Evolutionary conservation across 768 basidiomycete genomes (phyloP), one percentile per base, ranked within the genome.

Genomic region (Coprinopsis strossmayeri): DNA sequence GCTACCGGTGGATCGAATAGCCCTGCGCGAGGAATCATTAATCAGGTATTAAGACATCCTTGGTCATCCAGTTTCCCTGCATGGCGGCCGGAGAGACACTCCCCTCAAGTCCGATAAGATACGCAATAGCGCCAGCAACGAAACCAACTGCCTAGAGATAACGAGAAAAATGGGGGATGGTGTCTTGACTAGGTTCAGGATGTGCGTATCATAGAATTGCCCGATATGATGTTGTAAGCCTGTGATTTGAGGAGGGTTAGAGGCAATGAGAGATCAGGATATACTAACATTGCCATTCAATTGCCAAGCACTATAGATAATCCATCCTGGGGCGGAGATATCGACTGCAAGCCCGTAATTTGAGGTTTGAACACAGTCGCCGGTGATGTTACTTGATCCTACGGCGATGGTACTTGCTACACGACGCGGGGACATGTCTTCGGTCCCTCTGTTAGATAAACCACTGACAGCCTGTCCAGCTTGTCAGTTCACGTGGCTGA

Each of bases 91-190:
- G 70, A 27, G 59, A 50, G 13, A 45, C 35, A 45, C 67, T 67
- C 7, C 69, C 69, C n/a, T 62, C 42, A 7, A 61, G 43, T 17
- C 52, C 54, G 41, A 70, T 61, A 35, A 70, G 51, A 51, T 67
- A 68, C 20, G 70, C 69, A 34, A 69, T 58, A 26, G 70, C 55
- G 23, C 70, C 70, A 12, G 69, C 57, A 42, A 72, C 51, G 50
- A 70, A 66, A 23, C 70, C 66, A 28, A 59, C 53, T 2, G 60
- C 57, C 55, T 55, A 37, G 30, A 15, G 9, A 32, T 7, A 15
- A 7, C 30, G 30, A 32, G 30, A 15, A 32, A 32, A 32, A 32
- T 15, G 30, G 30, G 15, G 30, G 15, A 15, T n/a, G n/a, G n/a
- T n/a, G n/a, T n/a, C n/a, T n/a, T n/a, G n/a, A n/a, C n/a, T n/a